Percentiles rank a stretch among this genome's conserved stretches.
Evolutionary conservation across 1,139 yeast species (phyloP).

Genomic region (Eremothecium gossypii): DNA sequence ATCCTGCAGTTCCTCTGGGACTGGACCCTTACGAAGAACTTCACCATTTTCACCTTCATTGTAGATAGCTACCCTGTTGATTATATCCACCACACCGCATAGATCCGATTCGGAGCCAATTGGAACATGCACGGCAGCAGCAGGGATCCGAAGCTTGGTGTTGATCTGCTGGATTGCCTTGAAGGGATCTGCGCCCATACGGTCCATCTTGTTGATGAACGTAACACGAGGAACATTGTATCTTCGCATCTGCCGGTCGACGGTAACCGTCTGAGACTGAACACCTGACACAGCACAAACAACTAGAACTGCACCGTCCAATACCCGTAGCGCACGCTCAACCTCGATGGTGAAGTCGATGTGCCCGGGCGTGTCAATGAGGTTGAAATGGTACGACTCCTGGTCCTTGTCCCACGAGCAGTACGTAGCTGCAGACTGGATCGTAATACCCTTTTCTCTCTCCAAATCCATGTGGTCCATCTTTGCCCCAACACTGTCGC

Average conservation of each 20-base stretch:
- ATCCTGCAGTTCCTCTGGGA: conserved; percentile 68
- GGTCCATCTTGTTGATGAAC: conserved; percentile 95
- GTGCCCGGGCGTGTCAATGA: conserved; percentile 97
- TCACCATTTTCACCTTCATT: conserved; percentile 95
- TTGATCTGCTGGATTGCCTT: conserved; percentile 87
- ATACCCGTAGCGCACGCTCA: conserved; percentile 90
- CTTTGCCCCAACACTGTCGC: conserved; percentile 96
- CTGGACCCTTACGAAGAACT: conserved; percentile 45
- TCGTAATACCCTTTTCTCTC: conserved; percentile 95
- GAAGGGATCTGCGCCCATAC: conserved; percentile 98
- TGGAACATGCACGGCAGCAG: conserved; percentile 97
- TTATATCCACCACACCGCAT: conserved; percentile 84
- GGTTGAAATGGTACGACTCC: conserved; percentile 71
- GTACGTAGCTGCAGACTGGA: conserved; percentile 97
- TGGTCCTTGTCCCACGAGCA: conserved; percentile 86
- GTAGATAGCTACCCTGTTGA: conserved; percentile 76
- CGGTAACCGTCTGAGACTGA: conserved; percentile 96
- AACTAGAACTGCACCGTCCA: conserved; percentile 96
- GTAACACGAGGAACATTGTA: conserved; percentile 95
- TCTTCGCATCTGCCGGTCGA: conserved; percentile 97
- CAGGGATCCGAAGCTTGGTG: conserved; percentile 77
- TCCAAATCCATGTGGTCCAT: conserved; percentile 98
- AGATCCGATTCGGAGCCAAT: conserved; percentile 85
- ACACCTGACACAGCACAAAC: conserved; percentile 98
- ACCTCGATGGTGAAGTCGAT: conserved; percentile 98